These are phyloP conservation scores for Schrenkiella parvula DNA, from an alignment of 345 rosid species.

Conservation along the genomic window DNA sequence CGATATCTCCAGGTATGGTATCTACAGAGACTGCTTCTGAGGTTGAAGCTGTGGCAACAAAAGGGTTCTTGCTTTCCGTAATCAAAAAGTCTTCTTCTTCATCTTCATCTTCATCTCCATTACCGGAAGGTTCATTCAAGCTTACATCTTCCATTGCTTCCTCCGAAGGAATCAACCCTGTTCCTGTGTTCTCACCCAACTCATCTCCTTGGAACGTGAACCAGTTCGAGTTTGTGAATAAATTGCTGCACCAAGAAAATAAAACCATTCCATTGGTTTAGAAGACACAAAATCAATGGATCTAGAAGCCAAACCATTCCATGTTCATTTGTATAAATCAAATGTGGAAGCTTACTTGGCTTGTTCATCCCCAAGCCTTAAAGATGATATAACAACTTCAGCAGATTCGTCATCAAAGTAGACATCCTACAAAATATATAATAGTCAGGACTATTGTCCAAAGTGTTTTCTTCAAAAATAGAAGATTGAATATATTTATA, in stretches of 20 bases:
- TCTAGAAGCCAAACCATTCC: slow-evolving; percentile 1
- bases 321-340: not conserved
- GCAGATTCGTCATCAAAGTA: slow-evolving; percentile 95
- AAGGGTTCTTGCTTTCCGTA: slow-evolving; percentile 34
- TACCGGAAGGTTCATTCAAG: slow-evolving; percentile 67
- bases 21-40: slow-evolving; percentile 32
- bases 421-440: slow-evolving; percentile 58
- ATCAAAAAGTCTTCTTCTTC: slow-evolving; percentile 48
- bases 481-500: not conserved
- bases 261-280: not conserved
- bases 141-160: slow-evolving; percentile 78
- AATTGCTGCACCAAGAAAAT: slow-evolving; percentile 46
- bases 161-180: slow-evolving; percentile 48
- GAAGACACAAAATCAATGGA: not conserved
- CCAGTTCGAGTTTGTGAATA: slow-evolving; percentile 95
- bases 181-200: slow-evolving; percentile 45
- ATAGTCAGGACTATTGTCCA: slow-evolving; percentile 1
- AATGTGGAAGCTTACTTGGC: slow-evolving; percentile 54
- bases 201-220: slow-evolving; percentile 93
- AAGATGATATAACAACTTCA: slow-evolving; percentile 92
- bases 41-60: slow-evolving; percentile 25
- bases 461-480: not conserved
- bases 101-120: slow-evolving; percentile 56
- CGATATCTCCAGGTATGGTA: slow-evolving; percentile 3
- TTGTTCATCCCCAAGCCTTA: slow-evolving; percentile 96